These are phyloP conservation scores for Aspergillus felis DNA, from an alignment of 2,329 filamentous ascomycete genomes.

Conservation along the genomic window DNA sequence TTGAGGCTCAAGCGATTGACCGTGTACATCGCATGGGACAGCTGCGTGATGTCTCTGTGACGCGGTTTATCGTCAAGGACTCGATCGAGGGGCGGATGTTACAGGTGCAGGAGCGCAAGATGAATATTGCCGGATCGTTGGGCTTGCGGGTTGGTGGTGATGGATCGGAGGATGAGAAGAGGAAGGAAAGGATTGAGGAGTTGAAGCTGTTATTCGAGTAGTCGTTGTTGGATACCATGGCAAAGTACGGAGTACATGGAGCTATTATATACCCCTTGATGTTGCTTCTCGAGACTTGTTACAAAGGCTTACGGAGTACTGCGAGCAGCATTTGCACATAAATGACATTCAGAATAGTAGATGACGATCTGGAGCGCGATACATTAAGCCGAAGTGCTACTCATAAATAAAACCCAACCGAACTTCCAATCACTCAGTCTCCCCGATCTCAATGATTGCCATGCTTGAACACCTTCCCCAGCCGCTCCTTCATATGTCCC, in stretches of 20 bases:
- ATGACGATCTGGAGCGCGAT: neutral
- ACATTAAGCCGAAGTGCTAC: neutral
- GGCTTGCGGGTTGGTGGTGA: conserved; percentile 96
- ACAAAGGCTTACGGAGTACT: neutral
- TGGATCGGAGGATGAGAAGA: conserved; percentile 85
- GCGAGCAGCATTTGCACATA: neutral
- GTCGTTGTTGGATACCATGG: neutral
- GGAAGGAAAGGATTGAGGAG: conserved; percentile 83
- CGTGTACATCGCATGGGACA: conserved; percentile 97
- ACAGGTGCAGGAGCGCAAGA: conserved; percentile 89
- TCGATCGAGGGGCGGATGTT: conserved; percentile 97
- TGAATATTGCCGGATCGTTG: conserved; percentile 76
- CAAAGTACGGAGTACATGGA: neutral
- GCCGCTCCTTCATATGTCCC: conserved; percentile 30
- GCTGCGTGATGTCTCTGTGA: conserved; percentile 76
- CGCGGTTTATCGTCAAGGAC: conserved; percentile 80
- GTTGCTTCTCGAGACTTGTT: neutral
- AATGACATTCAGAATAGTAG: neutral
- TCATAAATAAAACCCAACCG: neutral
- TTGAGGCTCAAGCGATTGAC: conserved; percentile 96
- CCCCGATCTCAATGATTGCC: conserved; percentile 1
- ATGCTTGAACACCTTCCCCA: conserved; percentile 24
- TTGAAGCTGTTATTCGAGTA: conserved; percentile 75
- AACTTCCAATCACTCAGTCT: neutral
- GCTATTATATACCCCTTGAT: neutral